Evolutionary conservation across 2,329 filamentous ascomycete species (phyloP).

Genomic region (Trichoderma koningii): DNA sequence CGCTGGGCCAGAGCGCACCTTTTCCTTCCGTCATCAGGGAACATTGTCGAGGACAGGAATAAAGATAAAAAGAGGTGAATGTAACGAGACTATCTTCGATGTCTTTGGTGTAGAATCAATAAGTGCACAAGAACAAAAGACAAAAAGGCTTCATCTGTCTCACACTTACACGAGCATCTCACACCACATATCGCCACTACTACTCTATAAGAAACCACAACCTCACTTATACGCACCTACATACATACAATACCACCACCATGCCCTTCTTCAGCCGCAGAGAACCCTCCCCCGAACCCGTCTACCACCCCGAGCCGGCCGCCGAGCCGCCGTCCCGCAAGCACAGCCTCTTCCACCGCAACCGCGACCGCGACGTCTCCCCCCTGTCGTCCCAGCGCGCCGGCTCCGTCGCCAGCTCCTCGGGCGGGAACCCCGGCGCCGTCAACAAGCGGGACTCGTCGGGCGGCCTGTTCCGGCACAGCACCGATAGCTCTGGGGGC

Average conservation of each 20-base stretch:
- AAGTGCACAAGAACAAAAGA: not conserved
- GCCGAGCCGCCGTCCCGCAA: slow-evolving; percentile 28
- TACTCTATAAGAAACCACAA: not conserved
- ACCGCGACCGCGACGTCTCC: slow-evolving; percentile 37
- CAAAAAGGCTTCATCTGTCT: not conserved
- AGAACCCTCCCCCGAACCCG: slow-evolving; percentile 39
- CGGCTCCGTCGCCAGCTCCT: slow-evolving; percentile 17
- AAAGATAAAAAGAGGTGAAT: slow-evolving; percentile 12
- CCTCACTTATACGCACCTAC: not conserved
- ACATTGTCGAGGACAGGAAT: not conserved
- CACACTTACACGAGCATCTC: not conserved
- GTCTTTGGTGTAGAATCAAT: not conserved
- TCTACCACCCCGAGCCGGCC: slow-evolving; percentile 36
- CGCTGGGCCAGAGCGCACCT: not conserved
- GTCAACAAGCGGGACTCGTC: not conserved
- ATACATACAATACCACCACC: not conserved
- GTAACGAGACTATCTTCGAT: not conserved
- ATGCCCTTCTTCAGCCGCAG: slow-evolving; percentile 41
- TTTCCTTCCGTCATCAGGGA: not conserved
- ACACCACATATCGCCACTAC: not conserved
- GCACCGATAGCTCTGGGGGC: slow-evolving; percentile 21
- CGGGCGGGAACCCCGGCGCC: slow-evolving; percentile 12
- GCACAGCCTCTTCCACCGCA: slow-evolving; percentile 38
- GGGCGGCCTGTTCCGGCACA: slow-evolving; percentile 29
- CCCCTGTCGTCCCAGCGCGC: slow-evolving; percentile 29